A percentile compares a stretch with the other conserved stretches of the same genome.
Conservation (phyloP, 2,329 filamentous ascomycete species). For the Colletotrichum coccodes region DNA sequence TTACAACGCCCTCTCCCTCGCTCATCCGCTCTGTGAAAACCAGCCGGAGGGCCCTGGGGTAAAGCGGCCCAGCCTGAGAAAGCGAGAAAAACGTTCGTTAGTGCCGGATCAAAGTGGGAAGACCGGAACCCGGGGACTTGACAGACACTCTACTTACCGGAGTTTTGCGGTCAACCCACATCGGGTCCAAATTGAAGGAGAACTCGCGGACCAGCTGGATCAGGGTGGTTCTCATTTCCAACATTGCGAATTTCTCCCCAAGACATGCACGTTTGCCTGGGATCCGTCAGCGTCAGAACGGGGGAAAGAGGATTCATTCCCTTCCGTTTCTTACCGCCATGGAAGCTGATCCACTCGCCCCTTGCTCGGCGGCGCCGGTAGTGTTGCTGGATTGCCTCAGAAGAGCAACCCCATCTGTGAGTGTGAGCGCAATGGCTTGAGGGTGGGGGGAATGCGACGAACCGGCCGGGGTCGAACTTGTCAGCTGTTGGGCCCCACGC, state of each 20-base stretch:
- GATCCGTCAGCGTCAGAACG: neutral
- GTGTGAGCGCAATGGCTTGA: neutral
- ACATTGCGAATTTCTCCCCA: conserved; percentile 51
- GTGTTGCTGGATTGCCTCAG: conserved; percentile 45
- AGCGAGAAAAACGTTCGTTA: neutral
- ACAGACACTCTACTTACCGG: conserved; percentile 38
- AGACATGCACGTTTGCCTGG: conserved; percentile 46
- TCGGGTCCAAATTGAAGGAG: conserved; percentile 44
- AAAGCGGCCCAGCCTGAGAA: conserved; percentile 27
- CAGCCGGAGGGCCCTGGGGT: conserved; percentile 21
- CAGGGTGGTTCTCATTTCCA: conserved; percentile 47
- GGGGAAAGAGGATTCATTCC: neutral
- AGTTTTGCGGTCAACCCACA: conserved; percentile 44
- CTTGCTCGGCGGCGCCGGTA: conserved; percentile 47
- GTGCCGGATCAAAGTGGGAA: neutral
- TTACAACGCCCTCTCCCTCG: neutral
- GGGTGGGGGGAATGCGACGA: neutral
- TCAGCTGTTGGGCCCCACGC: conserved; percentile 46
- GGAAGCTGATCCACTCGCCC: conserved; percentile 53
- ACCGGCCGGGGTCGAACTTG: conserved; percentile 48
- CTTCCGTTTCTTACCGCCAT: conserved; percentile 41
- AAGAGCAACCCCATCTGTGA: conserved; percentile 45
- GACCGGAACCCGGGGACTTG: neutral
- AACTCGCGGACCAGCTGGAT: conserved; percentile 42
- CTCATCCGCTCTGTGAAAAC: conserved; percentile 18